Base-by-base conservation (phyloP, 106 monocot species). In the Ottelia alismoides region DNA sequence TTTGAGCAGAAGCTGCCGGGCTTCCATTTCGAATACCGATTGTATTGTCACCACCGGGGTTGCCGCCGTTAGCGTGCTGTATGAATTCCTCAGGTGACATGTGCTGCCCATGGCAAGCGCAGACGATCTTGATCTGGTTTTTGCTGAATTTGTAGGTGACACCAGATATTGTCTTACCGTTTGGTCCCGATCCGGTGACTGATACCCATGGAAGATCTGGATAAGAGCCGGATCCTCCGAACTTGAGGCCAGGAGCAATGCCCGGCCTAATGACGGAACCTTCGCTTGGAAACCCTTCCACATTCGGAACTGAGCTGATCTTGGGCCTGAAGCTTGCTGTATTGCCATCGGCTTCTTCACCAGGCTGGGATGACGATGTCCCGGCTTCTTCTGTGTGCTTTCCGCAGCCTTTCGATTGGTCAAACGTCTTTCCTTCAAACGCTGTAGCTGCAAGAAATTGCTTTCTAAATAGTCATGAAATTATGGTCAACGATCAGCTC, bases 181-280 rank as follows among this genome's bases (percentile, higher is more conserved):
- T 84, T n/a, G 84, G 81, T 3, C 87, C 87, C 11, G 76, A n/a
- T 1, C 71, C 93, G 3, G 84, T 88, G 20, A 88, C 72, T 22
- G 88, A 78, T 58, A 96, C 94, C 94, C 94, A 96, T 2, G 94
- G 94, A 32, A 96, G 94, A 57, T 96, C 78, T 0, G 94, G 88
- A 66, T 63, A 69, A 7, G 88, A 78, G 18, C 94, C 84, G 35
- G 32, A 75, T 18, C 94, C 94, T 25, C 88, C 94, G 56, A 96
- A 88, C 55, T 76, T 81, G 3, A 96, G 30, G 25, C 73, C 68
- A 20, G 84, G 60, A 24, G 70, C 78, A 46, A 88, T 65, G 22
- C 88, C 94, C 2, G 84, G 84, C 48, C 58, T 81, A 47, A 96
- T 96, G 10, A 48, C 45, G 20, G 66, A 58, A 56, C 57, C 61